Percentiles rank a stretch among this genome's conserved stretches.
phyloP scores from a whole-genome alignment of 2,329 filamentous ascomycete species.

The Neodidymelliopsis sp. region DNA sequence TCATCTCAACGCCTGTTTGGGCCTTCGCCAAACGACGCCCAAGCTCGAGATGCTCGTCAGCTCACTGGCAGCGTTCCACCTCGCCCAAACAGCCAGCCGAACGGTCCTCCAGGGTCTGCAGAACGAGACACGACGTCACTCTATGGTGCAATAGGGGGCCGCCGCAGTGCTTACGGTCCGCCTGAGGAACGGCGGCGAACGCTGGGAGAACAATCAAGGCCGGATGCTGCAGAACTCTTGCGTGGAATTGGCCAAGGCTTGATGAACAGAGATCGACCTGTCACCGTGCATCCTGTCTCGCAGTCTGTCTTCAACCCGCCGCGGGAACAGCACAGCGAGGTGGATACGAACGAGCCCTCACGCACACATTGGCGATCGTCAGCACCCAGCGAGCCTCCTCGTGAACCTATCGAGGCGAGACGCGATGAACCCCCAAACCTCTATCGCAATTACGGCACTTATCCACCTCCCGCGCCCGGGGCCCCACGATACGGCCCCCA shows the following conservation, averaged over 20 bases:
- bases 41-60: slow-evolving; percentile 35
- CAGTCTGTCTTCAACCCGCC: slow-evolving; percentile 50
- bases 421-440: slow-evolving; percentile 41
- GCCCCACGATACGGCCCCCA: slow-evolving; percentile 33
- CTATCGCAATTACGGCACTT: slow-evolving; percentile 44
- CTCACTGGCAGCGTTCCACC: slow-evolving; percentile 41
- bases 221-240: slow-evolving; percentile 43
- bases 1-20: slow-evolving; percentile 42
- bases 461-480: slow-evolving; percentile 34
- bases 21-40: slow-evolving; percentile 38
- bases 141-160: slow-evolving; percentile 36
- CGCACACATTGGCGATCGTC: slow-evolving; percentile 44
- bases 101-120: slow-evolving; percentile 32
- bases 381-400: slow-evolving; percentile 31
- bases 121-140: slow-evolving; percentile 32
- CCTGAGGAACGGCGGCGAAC: slow-evolving; percentile 46
- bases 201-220: slow-evolving; percentile 45
- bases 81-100: slow-evolving; percentile 52
- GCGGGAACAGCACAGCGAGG: slow-evolving; percentile 30
- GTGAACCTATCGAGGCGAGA: slow-evolving; percentile 37
- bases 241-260: slow-evolving; percentile 29
- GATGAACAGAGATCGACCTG: slow-evolving; percentile 43
- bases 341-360: slow-evolving; percentile 29
- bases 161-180: slow-evolving; percentile 38
- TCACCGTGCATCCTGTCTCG: slow-evolving; percentile 50